Conservation (phyloP, 2,329 filamentous ascomycete species). For the Gyromitra esculenta region DNA sequence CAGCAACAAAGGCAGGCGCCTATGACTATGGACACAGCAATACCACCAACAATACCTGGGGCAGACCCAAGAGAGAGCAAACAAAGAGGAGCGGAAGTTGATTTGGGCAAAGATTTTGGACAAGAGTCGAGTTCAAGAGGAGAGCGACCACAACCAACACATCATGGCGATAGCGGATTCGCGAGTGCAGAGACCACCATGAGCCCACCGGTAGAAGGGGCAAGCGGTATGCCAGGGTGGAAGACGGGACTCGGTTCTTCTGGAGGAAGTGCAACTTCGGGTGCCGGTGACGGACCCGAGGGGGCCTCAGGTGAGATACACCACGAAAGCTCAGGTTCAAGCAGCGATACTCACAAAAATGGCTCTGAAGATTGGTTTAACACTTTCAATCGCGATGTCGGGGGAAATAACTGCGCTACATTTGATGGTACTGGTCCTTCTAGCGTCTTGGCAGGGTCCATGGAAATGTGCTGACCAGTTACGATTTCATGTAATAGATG, state of each 20-base stretch:
- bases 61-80: slow-evolving; percentile 22
- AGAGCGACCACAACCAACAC: slow-evolving; percentile 29
- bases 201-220: slow-evolving; percentile 33
- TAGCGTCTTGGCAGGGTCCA: slow-evolving; percentile 43
- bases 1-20: slow-evolving; percentile 38
- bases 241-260: slow-evolving; percentile 34
- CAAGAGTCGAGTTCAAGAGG: slow-evolving; percentile 25
- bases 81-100: slow-evolving; percentile 12
- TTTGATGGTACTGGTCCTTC: slow-evolving; percentile 52
- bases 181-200: slow-evolving; percentile 31
- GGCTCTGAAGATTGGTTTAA: slow-evolving; percentile 58
- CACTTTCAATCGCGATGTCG: slow-evolving; percentile 56
- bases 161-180: slow-evolving; percentile 39
- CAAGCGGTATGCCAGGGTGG: slow-evolving; percentile 35
- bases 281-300: slow-evolving; percentile 42
- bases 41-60: slow-evolving; percentile 39
- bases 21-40: slow-evolving; percentile 47
- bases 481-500: slow-evolving; percentile 57
- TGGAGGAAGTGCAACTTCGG: slow-evolving; percentile 45
- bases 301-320: slow-evolving; percentile 41
- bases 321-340: slow-evolving; percentile 39
- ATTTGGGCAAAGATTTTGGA: slow-evolving; percentile 23
- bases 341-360: slow-evolving; percentile 49
- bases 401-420: slow-evolving; percentile 55
- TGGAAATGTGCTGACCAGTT: slow-evolving; percentile 34